Percentiles rank a stretch among this genome's conserved stretches.
Evolutionary conservation across 768 basidiomycete genomes (phyloP).

Genomic region (Candolleomyces efflorescens): DNA sequence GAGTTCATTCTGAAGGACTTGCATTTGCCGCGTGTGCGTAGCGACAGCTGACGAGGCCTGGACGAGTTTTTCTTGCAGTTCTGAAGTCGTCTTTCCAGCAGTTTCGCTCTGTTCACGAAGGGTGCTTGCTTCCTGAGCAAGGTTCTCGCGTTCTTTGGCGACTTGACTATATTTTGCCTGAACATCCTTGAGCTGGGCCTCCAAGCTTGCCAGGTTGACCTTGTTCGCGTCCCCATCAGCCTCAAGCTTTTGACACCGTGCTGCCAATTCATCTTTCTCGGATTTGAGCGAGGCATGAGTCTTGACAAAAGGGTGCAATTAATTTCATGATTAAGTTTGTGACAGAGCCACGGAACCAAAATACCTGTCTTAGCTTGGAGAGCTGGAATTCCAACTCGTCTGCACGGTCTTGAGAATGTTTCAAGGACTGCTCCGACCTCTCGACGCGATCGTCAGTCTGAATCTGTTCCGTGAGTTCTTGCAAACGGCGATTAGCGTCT

Average conservation of each 20-base stretch:
- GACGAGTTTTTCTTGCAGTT: constrained; percentile 56
- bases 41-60: constrained; percentile 52
- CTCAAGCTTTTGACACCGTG: constrained; percentile 36
- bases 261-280: constrained; percentile 56
- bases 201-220: constrained; percentile 42
- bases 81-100: constrained; percentile 41
- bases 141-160: constrained; percentile 41
- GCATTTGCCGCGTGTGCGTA: constrained; percentile 50
- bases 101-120: constrained; percentile 46
- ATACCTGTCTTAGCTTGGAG: constrained; percentile 73
- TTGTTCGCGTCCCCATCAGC: constrained; percentile 46
- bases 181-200: constrained; percentile 31
- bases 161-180: constrained; percentile 41
- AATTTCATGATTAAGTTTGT: background rate
- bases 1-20: constrained; percentile 62
- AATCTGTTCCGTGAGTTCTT: constrained; percentile 77
- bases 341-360: constrained; percentile 8
- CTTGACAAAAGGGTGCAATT: constrained; percentile 32
- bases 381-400: constrained; percentile 83
- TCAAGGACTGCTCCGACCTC: constrained; percentile 63
- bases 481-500: constrained; percentile 52
- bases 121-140: constrained; percentile 46
- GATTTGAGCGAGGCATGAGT: constrained; percentile 50
- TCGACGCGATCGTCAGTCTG: constrained; percentile 82
- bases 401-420: constrained; percentile 75